Percentiles rank a stretch among this genome's conserved stretches.
Evolutionary conservation across 2,329 filamentous ascomycete species (phyloP).

Genomic region (Alternaria sp.): DNA sequence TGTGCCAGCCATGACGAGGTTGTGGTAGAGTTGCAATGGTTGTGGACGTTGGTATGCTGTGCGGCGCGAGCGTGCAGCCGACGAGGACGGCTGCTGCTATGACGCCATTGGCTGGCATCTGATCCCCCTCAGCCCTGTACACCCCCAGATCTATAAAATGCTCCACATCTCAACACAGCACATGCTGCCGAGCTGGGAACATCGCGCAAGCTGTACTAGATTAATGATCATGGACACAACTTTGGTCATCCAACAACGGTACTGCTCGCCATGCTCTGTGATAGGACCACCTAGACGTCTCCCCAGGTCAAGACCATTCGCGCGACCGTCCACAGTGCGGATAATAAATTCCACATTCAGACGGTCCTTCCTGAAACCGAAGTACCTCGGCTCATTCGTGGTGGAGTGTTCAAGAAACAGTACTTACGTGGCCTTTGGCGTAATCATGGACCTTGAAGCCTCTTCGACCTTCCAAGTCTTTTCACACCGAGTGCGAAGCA

Average conservation of each 20-base stretch:
- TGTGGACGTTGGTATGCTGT: conserved; percentile 2
- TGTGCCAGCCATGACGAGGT: conserved; percentile 35
- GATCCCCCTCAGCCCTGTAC: not conserved
- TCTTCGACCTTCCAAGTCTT: not conserved
- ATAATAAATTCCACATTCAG: not conserved
- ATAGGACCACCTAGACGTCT: not conserved
- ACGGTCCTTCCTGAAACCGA: not conserved
- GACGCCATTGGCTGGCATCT: conserved; percentile 8
- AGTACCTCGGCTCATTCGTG: not conserved
- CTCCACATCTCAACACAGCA: not conserved
- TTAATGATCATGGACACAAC: not conserved
- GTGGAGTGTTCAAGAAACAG: not conserved
- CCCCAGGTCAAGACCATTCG: not conserved
- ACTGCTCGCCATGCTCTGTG: not conserved
- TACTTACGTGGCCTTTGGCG: not conserved
- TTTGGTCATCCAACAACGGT: not conserved
- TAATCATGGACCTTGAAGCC: not conserved
- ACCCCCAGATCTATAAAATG: not conserved
- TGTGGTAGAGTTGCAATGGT: conserved; percentile 8
- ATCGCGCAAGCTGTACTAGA: not conserved
- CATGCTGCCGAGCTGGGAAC: not conserved
- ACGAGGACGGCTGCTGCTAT: not conserved
- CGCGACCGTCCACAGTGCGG: not conserved
- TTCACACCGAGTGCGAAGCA: not conserved
- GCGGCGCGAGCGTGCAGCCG: conserved; percentile 5